These are phyloP conservation scores for Cladophialophora bantiana DNA, from an alignment of 2,329 filamentous ascomycete genomes.

Conservation along the genomic window DNA sequence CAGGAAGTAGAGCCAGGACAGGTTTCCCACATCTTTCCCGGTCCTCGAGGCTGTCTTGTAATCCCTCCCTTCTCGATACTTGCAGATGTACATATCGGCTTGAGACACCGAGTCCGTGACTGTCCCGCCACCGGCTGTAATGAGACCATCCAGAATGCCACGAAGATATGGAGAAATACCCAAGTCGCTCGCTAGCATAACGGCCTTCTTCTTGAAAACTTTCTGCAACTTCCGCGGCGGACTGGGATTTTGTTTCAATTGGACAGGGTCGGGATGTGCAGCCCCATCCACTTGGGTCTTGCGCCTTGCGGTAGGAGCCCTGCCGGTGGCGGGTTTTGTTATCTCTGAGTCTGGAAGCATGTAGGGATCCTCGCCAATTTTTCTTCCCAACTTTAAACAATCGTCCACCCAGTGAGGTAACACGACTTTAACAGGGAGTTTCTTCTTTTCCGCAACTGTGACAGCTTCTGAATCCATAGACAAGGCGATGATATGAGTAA, in stretches of 20 bases:
- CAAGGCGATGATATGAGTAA: conserved; percentile 89
- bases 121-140: conserved; percentile 73
- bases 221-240: conserved; percentile 58
- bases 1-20: conserved; percentile 92
- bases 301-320: conserved; percentile 63
- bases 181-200: conserved; percentile 80
- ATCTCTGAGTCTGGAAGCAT: conserved; percentile 85
- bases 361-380: conserved; percentile 89
- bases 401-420: conserved; percentile 91
- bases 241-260: conserved; percentile 43
- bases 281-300: conserved; percentile 73
- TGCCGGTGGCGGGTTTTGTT: conserved; percentile 62
- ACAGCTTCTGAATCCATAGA: conserved; percentile 77
- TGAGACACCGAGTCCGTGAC: conserved; percentile 70
- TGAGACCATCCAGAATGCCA: conserved; percentile 72
- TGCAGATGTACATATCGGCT: conserved; percentile 85
- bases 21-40: conserved; percentile 85
- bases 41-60: conserved; percentile 78
- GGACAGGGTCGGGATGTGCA: conserved; percentile 52
- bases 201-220: conserved; percentile 77
- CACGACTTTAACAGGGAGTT: conserved; percentile 78
- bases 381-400: conserved; percentile 88
- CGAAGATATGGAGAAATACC: conserved; percentile 71
- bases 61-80: conserved; percentile 80
- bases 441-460: conserved; percentile 66